Percentiles rank a stretch among this genome's conserved stretches.
phyloP scores from a whole-genome alignment of 1,284 basidiomycete genomes.

The Cystobasidiaceae sp. region DNA sequence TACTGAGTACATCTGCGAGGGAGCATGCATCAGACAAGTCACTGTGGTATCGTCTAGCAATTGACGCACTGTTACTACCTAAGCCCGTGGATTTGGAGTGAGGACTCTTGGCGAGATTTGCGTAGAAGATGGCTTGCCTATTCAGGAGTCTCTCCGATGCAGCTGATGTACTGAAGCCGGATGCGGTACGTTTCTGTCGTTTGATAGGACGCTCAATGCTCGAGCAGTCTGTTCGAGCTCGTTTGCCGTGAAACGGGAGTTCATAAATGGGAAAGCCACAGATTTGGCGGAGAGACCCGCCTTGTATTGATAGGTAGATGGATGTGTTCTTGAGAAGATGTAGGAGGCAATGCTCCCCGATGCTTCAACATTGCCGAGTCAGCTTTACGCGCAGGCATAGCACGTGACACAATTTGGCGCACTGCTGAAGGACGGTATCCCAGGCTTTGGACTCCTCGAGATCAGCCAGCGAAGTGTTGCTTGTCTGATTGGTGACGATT shows the following conservation, averaged over 20 bases:
- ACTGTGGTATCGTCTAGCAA: too few relatives aligned
- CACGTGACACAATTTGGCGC: constrained; percentile 29
- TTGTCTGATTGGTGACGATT: constrained; percentile 57
- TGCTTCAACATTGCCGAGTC: too few relatives aligned
- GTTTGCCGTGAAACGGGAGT: constrained; percentile 42
- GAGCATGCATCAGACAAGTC: too few relatives aligned
- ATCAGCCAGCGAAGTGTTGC: constrained; percentile 68
- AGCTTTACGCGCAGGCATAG: too few relatives aligned
- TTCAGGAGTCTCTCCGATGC: constrained; percentile 12
- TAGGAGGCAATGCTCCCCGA: constrained; percentile 63
- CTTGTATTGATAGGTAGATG: constrained; percentile 65
- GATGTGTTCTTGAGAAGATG: constrained; percentile 67
- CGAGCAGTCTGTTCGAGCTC: neutral
- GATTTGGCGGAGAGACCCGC: constrained; percentile 73
- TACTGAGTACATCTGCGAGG: neutral
- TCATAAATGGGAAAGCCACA: constrained; percentile 63
- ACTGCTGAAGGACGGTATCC: constrained; percentile 62
- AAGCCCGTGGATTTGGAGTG: too few relatives aligned
- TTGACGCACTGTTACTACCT: too few relatives aligned
- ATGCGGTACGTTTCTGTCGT: neutral
- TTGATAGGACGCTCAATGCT: neutral
- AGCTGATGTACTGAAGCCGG: too few relatives aligned
- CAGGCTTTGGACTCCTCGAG: constrained; percentile 60
- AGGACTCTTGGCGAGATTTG: constrained; percentile 25
- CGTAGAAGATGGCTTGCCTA: neutral